Base-by-base conservation (phyloP, 169 alveolate species). In the Prorocentrum cordatum region DNA sequence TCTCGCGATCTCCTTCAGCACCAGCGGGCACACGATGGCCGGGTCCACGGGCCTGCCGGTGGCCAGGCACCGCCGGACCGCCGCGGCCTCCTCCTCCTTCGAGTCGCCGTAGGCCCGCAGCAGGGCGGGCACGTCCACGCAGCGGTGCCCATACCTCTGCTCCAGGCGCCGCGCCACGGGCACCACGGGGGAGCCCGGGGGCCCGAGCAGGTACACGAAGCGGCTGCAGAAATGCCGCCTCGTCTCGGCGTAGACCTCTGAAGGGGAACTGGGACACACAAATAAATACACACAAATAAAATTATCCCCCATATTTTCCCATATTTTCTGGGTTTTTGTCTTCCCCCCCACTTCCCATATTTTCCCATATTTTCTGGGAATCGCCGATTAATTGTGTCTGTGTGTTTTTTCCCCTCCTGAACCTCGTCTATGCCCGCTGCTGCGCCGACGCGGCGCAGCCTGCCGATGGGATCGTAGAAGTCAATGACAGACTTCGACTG, bases 201-300 rank as follows among this genome's bases (percentile, higher is more conserved):
- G 88, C 42, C 88, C 80, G 22, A 35, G 58, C 54, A 66, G 18
- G 54, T 59, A 77, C 27, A 77, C 67, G 64, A 77, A 77, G 39
- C 88, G 71, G 73, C 88, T 58, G 75, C 88, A 47, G 70, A 73
- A 73, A 70, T 38, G 50, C 54, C 85, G 85, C 85, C 50, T 73
- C 66, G 45, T 32, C 54, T 73, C 85, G 5, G 50, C 85, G 14
- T 45, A 73, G 58, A 73, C 85, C 38, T 47, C 85, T 20, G 58
- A 1, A 22, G 0, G 58, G 1, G 1, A 0, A 0, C 0, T 45
- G 58, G 58, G 58, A 22, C 1, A 14, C 20, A 0, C 58, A 54
- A 22, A n/a, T n/a, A n/a, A n/a, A n/a, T n/a, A 54, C 32, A 29
- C 66, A 7, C 18, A 7, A 10, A 6, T 6, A 54, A 10, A 29